Conservation (phyloP, 108 stramenopile species). For the Stephanodiscus minutulus region DNA sequence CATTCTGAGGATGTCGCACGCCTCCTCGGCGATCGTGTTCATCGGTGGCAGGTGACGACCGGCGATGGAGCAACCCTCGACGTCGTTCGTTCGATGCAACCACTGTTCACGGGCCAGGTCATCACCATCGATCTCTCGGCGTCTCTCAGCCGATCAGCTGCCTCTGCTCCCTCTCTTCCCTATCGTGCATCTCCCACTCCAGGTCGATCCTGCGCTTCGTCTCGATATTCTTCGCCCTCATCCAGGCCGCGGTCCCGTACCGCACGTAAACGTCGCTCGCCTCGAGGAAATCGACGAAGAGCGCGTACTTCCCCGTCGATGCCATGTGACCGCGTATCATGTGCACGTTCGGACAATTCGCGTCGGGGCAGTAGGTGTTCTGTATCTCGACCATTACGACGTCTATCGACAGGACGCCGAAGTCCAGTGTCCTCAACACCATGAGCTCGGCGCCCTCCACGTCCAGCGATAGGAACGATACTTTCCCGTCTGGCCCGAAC, state of each 20-base stretch:
- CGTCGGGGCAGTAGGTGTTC: slow-evolving; percentile 47
- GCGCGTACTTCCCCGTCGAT: slow-evolving; percentile 23
- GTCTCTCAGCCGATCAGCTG: neutral
- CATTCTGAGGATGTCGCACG: no score
- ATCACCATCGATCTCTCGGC: no score
- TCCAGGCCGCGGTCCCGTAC: slow-evolving; percentile 12
- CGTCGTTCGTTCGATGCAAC: no score
- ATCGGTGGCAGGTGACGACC: no score
- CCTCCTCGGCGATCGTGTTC: no score
- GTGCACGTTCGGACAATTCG: slow-evolving; percentile 10
- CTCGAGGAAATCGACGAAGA: slow-evolving; percentile 32
- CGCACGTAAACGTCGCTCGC: slow-evolving; percentile 32
- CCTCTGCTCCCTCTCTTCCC: no score
- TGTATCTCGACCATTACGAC: slow-evolving; percentile 62
- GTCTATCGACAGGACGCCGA: slow-evolving; percentile 47
- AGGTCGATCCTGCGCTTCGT: neutral
- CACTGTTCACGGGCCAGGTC: no score
- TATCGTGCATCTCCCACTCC: slow-evolving; percentile 4
- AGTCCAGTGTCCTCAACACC: slow-evolving; percentile 64
- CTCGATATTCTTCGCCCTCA: slow-evolving; percentile 7
- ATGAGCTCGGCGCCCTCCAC: slow-evolving; percentile 66
- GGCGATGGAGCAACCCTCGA: no score
- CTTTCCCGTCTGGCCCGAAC: slow-evolving; percentile 30
- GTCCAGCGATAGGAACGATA: slow-evolving; percentile 67
- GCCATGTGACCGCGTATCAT: slow-evolving; percentile 22